phyloP scores from a whole-genome alignment of 1,284 basidiomycete genomes.

The Leccinum subrobustum region DNA sequence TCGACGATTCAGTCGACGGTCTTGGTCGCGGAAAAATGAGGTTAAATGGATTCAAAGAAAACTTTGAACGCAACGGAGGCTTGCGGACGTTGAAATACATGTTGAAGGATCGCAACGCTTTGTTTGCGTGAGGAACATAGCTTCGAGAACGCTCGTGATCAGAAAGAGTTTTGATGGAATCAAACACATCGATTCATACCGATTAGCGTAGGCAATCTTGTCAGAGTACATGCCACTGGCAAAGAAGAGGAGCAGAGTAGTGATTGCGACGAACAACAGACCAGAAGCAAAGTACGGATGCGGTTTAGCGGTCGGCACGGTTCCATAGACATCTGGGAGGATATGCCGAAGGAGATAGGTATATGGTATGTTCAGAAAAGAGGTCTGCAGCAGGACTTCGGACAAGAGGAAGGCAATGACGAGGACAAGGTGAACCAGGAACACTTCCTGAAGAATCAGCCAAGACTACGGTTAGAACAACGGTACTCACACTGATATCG shows the following conservation, averaged over 20 bases:
- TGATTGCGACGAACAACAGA: slow-evolving; percentile 80
- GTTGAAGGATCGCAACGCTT: slow-evolving; percentile 88
- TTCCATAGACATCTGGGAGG: slow-evolving; percentile 50
- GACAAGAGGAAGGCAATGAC: slow-evolving; percentile 72
- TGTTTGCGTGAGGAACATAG: slow-evolving; percentile 96
- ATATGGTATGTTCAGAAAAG: slow-evolving; percentile 65
- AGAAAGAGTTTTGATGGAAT: slow-evolving; percentile 13
- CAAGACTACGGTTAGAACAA: slow-evolving; percentile 2
- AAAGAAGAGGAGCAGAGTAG: slow-evolving; percentile 93
- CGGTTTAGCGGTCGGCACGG: slow-evolving; percentile 44
- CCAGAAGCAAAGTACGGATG: slow-evolving; percentile 76
- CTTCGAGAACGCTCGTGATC: slow-evolving; percentile 41
- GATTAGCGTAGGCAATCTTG: slow-evolving; percentile 95
- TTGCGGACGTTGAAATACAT: slow-evolving; percentile 95
- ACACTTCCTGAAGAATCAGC: slow-evolving; percentile 49
- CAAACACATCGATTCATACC: slow-evolving; percentile 51
- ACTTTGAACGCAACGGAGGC: slow-evolving; percentile 59
- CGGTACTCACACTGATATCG: slow-evolving; percentile 78
- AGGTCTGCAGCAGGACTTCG: slow-evolving; percentile 70
- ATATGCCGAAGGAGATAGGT: slow-evolving; percentile 47
- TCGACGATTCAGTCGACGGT: slow-evolving; percentile 16
- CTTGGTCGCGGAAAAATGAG: slow-evolving; percentile 60
- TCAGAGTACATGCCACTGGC: slow-evolving; percentile 96
- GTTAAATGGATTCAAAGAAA: slow-evolving; percentile 63
- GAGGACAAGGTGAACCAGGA: slow-evolving; percentile 68